Percentiles rank a stretch among this genome's conserved stretches.
phyloP scores from a whole-genome alignment of 345 rosid species.

The Populus alba region DNA sequence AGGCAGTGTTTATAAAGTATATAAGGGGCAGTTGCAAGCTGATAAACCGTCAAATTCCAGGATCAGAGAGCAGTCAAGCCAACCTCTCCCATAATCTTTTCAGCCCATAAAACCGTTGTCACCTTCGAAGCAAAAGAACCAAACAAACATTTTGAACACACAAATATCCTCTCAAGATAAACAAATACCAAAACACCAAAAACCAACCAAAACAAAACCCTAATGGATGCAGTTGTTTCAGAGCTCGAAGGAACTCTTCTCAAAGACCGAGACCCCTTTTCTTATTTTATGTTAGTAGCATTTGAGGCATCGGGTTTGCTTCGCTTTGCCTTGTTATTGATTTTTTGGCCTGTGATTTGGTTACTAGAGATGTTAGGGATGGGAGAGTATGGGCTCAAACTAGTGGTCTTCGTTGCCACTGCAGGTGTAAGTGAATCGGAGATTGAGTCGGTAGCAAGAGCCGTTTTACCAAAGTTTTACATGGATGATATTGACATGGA shows the following conservation, averaged over 20 bases:
- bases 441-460: slow-evolving; percentile 79
- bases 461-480: slow-evolving; percentile 79
- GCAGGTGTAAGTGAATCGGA: slow-evolving; percentile 56
- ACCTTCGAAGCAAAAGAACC: neutral
- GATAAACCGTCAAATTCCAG: slow-evolving; percentile 55
- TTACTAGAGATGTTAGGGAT: slow-evolving; percentile 47
- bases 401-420: slow-evolving; percentile 68
- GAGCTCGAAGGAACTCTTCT: slow-evolving; percentile 78
- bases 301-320: slow-evolving; percentile 80
- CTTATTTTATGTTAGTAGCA: slow-evolving; percentile 86
- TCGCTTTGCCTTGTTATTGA: slow-evolving; percentile 57
- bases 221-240: slow-evolving; percentile 60
- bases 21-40: slow-evolving; percentile 52
- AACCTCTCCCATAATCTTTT: slow-evolving; percentile 24
- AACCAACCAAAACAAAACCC: neutral
- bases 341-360: slow-evolving; percentile 65
- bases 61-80: slow-evolving; percentile 42
- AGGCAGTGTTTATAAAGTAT: neutral
- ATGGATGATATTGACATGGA: slow-evolving; percentile 70
- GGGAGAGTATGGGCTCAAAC: slow-evolving; percentile 46
- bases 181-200: neutral
- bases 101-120: slow-evolving; percentile 10
- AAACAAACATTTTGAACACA: neutral
- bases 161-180: slow-evolving; percentile 5
- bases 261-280: slow-evolving; percentile 56